Base-by-base conservation (phyloP, 2,329 filamentous ascomycete genomes). In the Rasamsonia emersonii region DNA sequence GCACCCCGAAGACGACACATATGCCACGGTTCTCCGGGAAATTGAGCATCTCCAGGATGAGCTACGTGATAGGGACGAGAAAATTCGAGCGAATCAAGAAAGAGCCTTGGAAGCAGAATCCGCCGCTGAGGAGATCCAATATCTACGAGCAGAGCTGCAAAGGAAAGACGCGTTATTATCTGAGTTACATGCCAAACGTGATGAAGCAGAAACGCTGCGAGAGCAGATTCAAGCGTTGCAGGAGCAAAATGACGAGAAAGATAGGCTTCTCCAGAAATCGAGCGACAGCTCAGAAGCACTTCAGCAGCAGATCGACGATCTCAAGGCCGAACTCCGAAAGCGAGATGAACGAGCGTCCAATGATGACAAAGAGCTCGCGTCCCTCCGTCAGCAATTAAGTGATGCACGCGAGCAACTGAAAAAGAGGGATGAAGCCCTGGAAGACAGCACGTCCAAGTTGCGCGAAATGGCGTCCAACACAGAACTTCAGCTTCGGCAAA, bases 91-190 rank as follows among this genome's bases (percentile, higher is more conserved):
- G 8, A 54, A 53, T 28, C 51, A 45, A 16, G 42, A 41, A 21
- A 51, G 51, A 18, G 41, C 59, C 9, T 34, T 54, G 13, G 56
- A 62, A 28, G 51, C 54, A 1, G 50, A 46, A 15, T 60, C 57
- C 9, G 55, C 54, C 4, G 49, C 41, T 6, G 57, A 60, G 23
- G 56, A 62, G 38, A 54, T 60, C 32, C 50, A 49, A 7, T 51
- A 60, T 20, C 45, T 63, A n/a, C 55, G 60, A 31, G 35, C 42
- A 6, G 59, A 61, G 31, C 23, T 63, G n/a, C 48, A 58, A 33
- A 45, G 39, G 11, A 59, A 56, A 29, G 43, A 48, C 3, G 32
- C 36, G 8, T 36, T 51, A 9, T 32, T 61, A 4, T 43, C 50
- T 3, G 49, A 57, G 15, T 32, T 52, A 2, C 42, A 52, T 18